These are phyloP conservation scores for Globisporangium orthogonon DNA, from an alignment of 352 stramenopile species.

Conservation along the genomic window DNA sequence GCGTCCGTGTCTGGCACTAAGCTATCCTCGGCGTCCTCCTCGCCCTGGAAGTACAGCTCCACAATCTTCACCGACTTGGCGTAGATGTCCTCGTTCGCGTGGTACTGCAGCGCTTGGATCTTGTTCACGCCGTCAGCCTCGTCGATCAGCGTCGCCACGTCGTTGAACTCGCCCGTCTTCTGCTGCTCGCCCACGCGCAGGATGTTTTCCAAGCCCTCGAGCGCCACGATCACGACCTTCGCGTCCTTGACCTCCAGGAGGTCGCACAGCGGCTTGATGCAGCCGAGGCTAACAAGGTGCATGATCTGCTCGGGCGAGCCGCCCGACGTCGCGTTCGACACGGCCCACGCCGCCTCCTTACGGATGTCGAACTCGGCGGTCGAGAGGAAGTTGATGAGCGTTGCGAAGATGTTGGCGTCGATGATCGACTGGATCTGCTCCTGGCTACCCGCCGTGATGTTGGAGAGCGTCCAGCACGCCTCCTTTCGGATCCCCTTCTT, in stretches of 20 bases:
- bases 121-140: constrained; percentile 96
- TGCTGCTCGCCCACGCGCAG: constrained; percentile 86
- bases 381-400: constrained; percentile 95
- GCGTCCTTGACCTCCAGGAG: constrained; percentile 94
- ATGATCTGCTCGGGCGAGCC: constrained; percentile 95
- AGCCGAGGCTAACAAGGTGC: constrained; percentile 94
- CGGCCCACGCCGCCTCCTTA: constrained; percentile 83
- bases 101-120: constrained; percentile 97
- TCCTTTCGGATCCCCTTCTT: constrained; percentile 99
- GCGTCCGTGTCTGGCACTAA: constrained; percentile 64
- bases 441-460: constrained; percentile 98
- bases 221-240: constrained; percentile 97
- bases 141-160: constrained; percentile 94
- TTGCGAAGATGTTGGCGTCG: constrained; percentile 96
- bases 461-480: constrained; percentile 99
- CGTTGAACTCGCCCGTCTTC: constrained; percentile 85
- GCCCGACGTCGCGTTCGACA: constrained; percentile 87
- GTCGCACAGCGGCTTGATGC: constrained; percentile 96
- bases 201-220: constrained; percentile 99
- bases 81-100: constrained; percentile 94
- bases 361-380: constrained; percentile 95
- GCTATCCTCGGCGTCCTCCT: constrained; percentile 94
- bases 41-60: constrained; percentile 96
- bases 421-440: constrained; percentile 99
- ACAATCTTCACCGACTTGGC: constrained; percentile 96